Percentiles rank a stretch among this genome's conserved stretches.
Conservation (phyloP, 352 stramenopile species). For the Globisporangium barbulae region DNA sequence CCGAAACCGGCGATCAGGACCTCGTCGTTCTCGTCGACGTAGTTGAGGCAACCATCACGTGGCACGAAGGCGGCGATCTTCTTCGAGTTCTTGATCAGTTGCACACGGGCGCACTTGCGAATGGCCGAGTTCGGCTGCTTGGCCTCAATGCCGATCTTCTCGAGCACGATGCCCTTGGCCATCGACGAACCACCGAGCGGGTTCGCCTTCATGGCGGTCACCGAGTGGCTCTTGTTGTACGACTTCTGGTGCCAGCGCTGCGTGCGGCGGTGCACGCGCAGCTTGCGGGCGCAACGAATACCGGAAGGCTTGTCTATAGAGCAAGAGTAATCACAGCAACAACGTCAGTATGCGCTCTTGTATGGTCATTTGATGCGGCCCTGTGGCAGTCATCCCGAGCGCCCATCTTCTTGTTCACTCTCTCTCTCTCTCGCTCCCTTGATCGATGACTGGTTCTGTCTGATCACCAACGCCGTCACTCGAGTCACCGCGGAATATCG, state of each 20-base stretch:
- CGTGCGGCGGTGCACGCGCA: slow-evolving; percentile 97
- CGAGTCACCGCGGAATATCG: background rate
- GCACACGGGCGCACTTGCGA: slow-evolving; percentile 99
- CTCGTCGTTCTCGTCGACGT: slow-evolving; percentile 99
- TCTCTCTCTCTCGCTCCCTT: slow-evolving; percentile 12
- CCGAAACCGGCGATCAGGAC: slow-evolving; percentile 99
- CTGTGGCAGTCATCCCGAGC: background rate
- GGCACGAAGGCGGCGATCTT: slow-evolving; percentile 99
- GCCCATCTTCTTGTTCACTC: background rate
- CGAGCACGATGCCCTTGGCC: slow-evolving; percentile 99
- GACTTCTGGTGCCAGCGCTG: slow-evolving; percentile 98
- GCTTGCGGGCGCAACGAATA: slow-evolving; percentile 99
- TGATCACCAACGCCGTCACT: background rate
- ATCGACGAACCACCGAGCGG: slow-evolving; percentile 99
- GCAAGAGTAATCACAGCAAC: background rate
- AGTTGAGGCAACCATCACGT: slow-evolving; percentile 99
- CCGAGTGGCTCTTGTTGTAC: slow-evolving; percentile 99
- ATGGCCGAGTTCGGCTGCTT: slow-evolving; percentile 99
- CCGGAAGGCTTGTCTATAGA: slow-evolving; percentile 97
- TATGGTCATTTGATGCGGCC: background rate
- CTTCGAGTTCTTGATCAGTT: slow-evolving; percentile 99
- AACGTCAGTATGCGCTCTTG: background rate
- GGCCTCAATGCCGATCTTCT: slow-evolving; percentile 99
- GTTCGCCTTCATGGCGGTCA: slow-evolving; percentile 99
- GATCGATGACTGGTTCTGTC: background rate